phyloP scores from a whole-genome alignment of 257 asterid genomes.

The Ballota nigra region DNA sequence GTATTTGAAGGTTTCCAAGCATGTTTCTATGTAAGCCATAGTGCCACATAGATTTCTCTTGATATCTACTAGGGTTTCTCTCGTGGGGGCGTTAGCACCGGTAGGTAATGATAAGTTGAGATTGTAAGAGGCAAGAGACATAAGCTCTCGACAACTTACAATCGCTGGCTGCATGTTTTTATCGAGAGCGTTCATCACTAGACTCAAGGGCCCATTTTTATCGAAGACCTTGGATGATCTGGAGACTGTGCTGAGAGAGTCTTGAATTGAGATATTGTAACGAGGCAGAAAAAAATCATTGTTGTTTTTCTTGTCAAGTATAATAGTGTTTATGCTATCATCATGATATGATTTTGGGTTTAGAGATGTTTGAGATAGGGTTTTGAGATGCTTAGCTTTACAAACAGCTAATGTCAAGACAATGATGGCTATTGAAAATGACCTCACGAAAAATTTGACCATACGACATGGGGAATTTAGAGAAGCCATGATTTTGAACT shows the following conservation, averaged over 20 bases:
- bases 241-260: conserved; percentile 1
- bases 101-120: background rate
- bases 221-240: background rate
- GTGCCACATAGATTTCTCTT: conserved; percentile 26
- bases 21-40: conserved; percentile 8
- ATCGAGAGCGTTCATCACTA: background rate
- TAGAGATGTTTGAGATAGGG: background rate
- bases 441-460: too few relatives aligned
- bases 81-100: background rate
- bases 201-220: background rate
- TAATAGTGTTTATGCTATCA: too few relatives aligned
- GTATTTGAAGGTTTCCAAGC: conserved; percentile 19
- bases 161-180: background rate
- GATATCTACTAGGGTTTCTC: background rate
- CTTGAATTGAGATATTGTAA: too few relatives aligned
- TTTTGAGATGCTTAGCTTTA: background rate
- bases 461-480: too few relatives aligned
- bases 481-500: too few relatives aligned
- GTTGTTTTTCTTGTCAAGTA: background rate
- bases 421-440: too few relatives aligned
- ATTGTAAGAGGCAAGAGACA: conserved; percentile 13
- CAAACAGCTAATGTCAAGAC: background rate
- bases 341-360: background rate
- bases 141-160: background rate
- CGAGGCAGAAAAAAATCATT: background rate